Base-by-base conservation (phyloP, 768 basidiomycete species). In the Xerocomellus amylosporus region DNA sequence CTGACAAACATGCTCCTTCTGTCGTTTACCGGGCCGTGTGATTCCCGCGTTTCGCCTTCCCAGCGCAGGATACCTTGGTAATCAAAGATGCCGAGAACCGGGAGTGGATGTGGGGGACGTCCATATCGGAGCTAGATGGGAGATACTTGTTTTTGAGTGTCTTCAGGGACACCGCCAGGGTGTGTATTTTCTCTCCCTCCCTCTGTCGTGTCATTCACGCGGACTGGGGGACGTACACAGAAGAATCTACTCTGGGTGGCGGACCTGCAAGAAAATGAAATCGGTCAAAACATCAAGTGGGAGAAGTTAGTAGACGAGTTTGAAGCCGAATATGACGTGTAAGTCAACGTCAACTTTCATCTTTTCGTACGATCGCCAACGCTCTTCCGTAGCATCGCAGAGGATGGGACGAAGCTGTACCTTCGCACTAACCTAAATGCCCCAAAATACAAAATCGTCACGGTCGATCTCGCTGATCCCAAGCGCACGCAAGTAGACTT, bases 191-290 rank as follows among this genome's bases (percentile, higher is more conserved):
- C 4, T 41, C 39, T 34, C n/a, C n/a, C 14, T 31, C 42, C 8
- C 24, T 31, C 8, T 37, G 26, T 49, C 33, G 33, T 41, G 17
- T 26, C 22, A 38, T 46, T 26, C 43, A 48, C 20, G 43, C 15
- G 19, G 36, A 40, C 47, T 39, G 15, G 17, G 36, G n/a, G 10
- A n/a, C 19, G 40, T 39, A 26, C 28, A n/a, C 58, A 90, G 88
- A 85, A 83, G 82, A 86, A 88, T 63, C 66, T 84, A 10, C 66
- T 90, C 2, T 91, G 89, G 88, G 76, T 91, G 43, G 80, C 86
- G 8, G 83, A 90, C 59, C 75, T 90, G 8, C 64, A 79, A 43
- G 73, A 80, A 44, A 77, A 81, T 51, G 74, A 79, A 51, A 85
- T 90, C 24, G 83, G 81, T 9, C 75, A 75, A 47, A 76, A 87